phyloP scores from a whole-genome alignment of 2,329 filamentous ascomycete genomes.

The Fusarium brevicatenulatum region DNA sequence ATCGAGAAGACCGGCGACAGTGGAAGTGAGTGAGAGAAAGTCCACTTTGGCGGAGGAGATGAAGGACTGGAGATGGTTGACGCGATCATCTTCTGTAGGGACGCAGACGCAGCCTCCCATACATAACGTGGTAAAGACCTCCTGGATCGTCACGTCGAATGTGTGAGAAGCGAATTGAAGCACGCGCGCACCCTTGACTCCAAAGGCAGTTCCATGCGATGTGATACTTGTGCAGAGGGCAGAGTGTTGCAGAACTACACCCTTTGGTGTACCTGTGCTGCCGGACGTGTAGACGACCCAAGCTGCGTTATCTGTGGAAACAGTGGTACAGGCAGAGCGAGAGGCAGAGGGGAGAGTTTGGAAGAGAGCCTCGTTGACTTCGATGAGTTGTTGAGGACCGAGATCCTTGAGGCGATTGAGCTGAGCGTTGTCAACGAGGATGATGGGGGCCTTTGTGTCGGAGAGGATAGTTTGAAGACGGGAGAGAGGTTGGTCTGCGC shows the following conservation, averaged over 20 bases:
- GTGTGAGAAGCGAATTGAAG: not conserved
- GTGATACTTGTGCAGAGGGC: not conserved
- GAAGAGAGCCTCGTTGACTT: not conserved
- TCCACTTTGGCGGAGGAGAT: not conserved
- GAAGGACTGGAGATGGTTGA: not conserved
- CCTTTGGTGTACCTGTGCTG: not conserved
- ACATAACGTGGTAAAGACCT: not conserved
- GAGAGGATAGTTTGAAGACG: not conserved
- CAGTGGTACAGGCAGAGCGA: not conserved
- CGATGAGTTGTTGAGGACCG: not conserved
- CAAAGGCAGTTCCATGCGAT: not conserved
- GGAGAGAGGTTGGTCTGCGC: not conserved
- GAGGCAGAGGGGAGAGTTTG: not conserved
- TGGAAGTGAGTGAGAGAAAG: not conserved
- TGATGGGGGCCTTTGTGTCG: not conserved
- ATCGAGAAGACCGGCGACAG: not conserved
- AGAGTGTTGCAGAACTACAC: not conserved
- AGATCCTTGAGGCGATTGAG: not conserved
- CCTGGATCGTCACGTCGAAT: not conserved
- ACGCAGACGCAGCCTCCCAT: conserved; percentile 3
- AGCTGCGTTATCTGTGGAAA: not conserved
- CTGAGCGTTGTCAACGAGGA: not conserved
- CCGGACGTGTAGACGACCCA: conserved; percentile 10
- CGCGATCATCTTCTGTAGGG: not conserved
- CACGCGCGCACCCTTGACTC: not conserved